Evolutionary conservation across 2,329 filamentous ascomycete species (phyloP), one percentile per base, ranked within the genome.

Genomic region (Helicocarpus griseus): DNA sequence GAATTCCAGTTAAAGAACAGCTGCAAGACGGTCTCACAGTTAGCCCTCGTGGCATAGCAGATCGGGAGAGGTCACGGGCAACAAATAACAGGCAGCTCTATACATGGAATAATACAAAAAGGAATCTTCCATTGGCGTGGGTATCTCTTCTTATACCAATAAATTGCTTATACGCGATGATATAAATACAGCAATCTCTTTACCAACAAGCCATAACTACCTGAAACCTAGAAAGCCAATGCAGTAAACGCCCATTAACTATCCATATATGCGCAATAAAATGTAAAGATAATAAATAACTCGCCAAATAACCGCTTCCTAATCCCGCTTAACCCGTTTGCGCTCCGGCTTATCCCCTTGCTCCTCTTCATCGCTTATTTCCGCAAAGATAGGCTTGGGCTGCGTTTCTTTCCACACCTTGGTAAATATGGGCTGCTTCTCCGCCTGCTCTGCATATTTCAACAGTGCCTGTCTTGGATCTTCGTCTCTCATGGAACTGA

Each of bases 361-460:
- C 3, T 52, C 53, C 57, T 95, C 90, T 14, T 89, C 87, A 62
- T 95, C 91, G 66, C 89, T 94, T 31, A 93, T 62, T 40, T 96
- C 87, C 6, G 87, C 86, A 72, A 94, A 98, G 58, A 96, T 85
- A 24, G 90, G 89, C 59, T 90, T 85, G 0, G 93, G 93, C 71
- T 97, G 91, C 35, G 89, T 97, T 60, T 85, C 79, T 64, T 86
- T 86, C 87, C 89, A 98, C 14, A 90, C 93, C 59, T 87, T 88
- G 28, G 93, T 98, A 64, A 97, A 98, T 61, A 95, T 78, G 0
- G 90, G 91, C 65, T 97, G 90, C 65, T 88, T 91, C 69, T 95
- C 83, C 11, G 90, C 89, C 65, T 94, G 85, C 51, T 95, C 88
- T 35, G 89, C 91, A 74, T 97, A 98, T 73, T 94, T 96, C 54